Base-by-base conservation (phyloP, 768 basidiomycete genomes). In the Tricholoma bakamatsutake region DNA sequence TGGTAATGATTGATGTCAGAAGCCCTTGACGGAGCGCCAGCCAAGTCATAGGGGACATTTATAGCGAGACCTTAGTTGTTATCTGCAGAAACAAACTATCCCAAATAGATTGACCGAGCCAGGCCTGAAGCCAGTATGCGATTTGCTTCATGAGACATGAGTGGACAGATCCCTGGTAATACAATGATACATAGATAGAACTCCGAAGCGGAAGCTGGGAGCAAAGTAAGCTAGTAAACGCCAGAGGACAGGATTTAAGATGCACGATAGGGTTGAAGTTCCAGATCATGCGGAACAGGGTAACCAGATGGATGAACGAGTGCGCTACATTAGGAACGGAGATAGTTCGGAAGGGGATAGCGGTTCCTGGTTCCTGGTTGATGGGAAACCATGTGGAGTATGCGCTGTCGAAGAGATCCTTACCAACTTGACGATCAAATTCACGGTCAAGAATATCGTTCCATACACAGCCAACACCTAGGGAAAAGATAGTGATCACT, bases 121-220 rank as follows among this genome's bases (percentile, higher is more conserved):
- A 75, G 3, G 72, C 71, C 51, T 76, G 75, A 3, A 73, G 74
- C 73, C 73, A 76, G 58, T 71, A 69, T 9, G 73, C 75, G 54
- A 68, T 64, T 5, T 74, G 67, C 57, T 76, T 76, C 66, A 73
- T 70, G 11, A 75, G 57, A n/a, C n/a, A n/a, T n/a, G n/a, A n/a
- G n/a, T 7, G 75, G 75, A 54, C 76, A 76, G 21, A 72, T 35
- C 28, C 59, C 61, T 31, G 60, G 60, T 17, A 64, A 53, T 24
- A 57, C 54, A 17, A 67, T 53, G 31, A 67, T 62, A 9, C n/a
- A n/a, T n/a, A n/a, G 61, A 56, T 9, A 61, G 15, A 5, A 63
- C 28, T 4, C 64, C 64, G 35, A 59, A 57, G 31, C 34, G 24
- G 17, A 58, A 58, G 24, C 55, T 61, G 27, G 17, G 3, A 7